Evolutionary conservation across 75 land plant species (phyloP), one percentile per base, ranked within the genome.

Genomic region (Pinus tabuliformis): DNA sequence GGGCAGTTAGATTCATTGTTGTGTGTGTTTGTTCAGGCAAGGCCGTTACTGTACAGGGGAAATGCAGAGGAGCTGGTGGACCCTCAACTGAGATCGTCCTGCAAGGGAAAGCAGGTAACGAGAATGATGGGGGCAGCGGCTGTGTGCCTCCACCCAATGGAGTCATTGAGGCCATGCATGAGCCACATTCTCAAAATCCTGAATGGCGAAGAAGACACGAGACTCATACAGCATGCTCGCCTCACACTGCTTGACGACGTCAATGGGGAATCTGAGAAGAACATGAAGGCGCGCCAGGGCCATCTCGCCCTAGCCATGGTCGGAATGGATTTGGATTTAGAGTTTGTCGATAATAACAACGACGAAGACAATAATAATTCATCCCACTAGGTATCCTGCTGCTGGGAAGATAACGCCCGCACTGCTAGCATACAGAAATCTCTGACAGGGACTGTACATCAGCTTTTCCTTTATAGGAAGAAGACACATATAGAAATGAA

Each of bases 81-180:
- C 78, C 91, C 96, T 3, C 60, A 58, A 57, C 78, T 89, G 22
- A 82, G 70, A 65, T 56, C 59, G 30, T 75, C 60, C 21, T 83
- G 70, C 33, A 80, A 81, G 39, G 54, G 75, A 37, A 82, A 30
- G 24, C 91, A 92, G 68, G 81, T 92, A 73, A 70, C 73, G 18
- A 75, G 83, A 21, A 80, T 91, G 91, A 45, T 86, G 56, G 58
- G 78, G 45, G 91, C 96, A n/a, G 98, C 98, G 28, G 57, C 83
- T 26, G 81, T 89, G n/a, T 95, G 89, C 76, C 68, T 95, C 24
- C 87, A 71, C 39, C 85, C 56, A 37, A 89, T 81, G 59, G 93
- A 95, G 49, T 84, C 89, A 8, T 73, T 71, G n/a, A 82, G 98
- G 76, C 93, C 98, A 20, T 71, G 73, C 62, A 95, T 95, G 65